Evolutionary conservation across 164 flowering plant genomes (phyloP).

Genomic region (Chimonanthus praecox): DNA sequence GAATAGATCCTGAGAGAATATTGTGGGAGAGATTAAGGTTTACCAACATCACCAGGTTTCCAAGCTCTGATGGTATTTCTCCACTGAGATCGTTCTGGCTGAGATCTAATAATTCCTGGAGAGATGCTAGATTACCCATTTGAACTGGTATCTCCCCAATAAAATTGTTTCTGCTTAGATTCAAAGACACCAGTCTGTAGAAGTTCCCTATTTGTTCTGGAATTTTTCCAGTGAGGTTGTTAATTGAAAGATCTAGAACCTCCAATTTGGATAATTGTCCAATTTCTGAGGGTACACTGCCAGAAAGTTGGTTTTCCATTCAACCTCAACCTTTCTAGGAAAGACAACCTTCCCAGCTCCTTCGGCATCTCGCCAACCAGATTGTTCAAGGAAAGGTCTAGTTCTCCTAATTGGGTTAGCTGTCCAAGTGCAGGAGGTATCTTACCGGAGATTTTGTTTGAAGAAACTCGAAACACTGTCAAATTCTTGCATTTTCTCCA

Average conservation of each 20-base stretch:
- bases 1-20: conserved; percentile 44
- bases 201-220: not conserved
- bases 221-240: not conserved
- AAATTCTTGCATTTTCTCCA: not conserved
- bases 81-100: conserved; percentile 53
- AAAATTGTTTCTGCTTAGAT: not conserved
- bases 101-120: conserved; percentile 41
- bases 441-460: not conserved
- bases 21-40: conserved; percentile 49
- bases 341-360: not conserved
- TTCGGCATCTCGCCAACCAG: not conserved
- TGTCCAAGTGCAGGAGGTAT: not conserved
- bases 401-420: not conserved
- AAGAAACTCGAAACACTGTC: not conserved
- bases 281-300: not conserved
- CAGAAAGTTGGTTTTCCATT: not conserved
- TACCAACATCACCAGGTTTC: conserved; percentile 29
- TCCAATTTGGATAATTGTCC: not conserved
- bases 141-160: not conserved
- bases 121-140: conserved; percentile 12
- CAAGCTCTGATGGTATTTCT: conserved; percentile 33
- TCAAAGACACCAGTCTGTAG: not conserved
- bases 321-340: not conserved
- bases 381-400: not conserved
- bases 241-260: not conserved